These are phyloP conservation scores for Aspergillus aculeatinus DNA, from an alignment of 2,329 filamentous ascomycete genomes.

Conservation along the genomic window DNA sequence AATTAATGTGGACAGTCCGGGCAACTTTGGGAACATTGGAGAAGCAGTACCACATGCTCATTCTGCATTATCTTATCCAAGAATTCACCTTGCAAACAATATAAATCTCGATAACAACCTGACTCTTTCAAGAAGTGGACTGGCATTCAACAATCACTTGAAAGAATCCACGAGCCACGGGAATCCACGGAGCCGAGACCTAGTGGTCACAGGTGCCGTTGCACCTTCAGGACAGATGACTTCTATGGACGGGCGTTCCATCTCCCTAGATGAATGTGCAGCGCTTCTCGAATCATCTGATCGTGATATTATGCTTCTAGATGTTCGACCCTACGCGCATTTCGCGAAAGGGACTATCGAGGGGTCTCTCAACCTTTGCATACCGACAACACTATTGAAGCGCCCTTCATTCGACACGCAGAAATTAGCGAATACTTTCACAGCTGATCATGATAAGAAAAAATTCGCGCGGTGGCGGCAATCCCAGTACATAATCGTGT, in stretches of 20 bases:
- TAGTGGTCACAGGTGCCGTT: constrained; percentile 6
- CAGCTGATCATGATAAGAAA: constrained; percentile 64
- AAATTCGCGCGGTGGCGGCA: constrained; percentile 76
- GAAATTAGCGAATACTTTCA: constrained; percentile 85
- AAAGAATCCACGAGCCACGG: constrained; percentile 22
- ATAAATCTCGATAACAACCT: constrained; percentile 79
- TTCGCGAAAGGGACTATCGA: constrained; percentile 72
- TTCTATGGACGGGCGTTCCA: constrained; percentile 38
- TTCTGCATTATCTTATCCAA: constrained; percentile 58
- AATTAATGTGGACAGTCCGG: constrained; percentile 62
- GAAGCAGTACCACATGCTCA: constrained; percentile 68
- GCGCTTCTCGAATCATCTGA: constrained; percentile 54
- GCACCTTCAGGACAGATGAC: neutral
- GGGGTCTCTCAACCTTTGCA: constrained; percentile 87
- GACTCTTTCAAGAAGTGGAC: constrained; percentile 58
- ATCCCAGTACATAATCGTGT: constrained; percentile 77
- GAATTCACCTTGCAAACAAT: constrained; percentile 53
- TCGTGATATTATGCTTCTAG: constrained; percentile 69
- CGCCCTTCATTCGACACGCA: constrained; percentile 84
- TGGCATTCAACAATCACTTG: constrained; percentile 20
- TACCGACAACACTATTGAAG: constrained; percentile 90
- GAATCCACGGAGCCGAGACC: constrained; percentile 17
- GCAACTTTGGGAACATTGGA: constrained; percentile 69
- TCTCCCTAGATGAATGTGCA: constrained; percentile 45
- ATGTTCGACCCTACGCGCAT: constrained; percentile 82